These are phyloP conservation scores for Scedosporium boydii DNA, from an alignment of 2,329 filamentous ascomycete genomes.

Conservation along the genomic window DNA sequence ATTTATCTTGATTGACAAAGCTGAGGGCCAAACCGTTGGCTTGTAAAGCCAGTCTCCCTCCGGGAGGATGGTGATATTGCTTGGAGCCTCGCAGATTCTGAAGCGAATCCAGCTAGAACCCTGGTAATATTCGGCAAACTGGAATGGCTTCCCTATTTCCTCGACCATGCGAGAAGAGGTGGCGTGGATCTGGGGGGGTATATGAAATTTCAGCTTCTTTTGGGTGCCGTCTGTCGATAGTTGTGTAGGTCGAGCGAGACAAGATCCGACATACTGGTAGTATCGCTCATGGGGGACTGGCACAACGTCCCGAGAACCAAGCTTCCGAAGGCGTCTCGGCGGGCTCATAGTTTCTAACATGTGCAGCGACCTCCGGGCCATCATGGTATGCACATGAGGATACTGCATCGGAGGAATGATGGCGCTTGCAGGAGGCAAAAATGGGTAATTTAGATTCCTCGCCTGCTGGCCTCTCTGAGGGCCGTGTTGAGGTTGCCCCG, in stretches of 20 bases:
- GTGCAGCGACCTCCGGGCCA: not conserved
- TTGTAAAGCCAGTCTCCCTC: not conserved
- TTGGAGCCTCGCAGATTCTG: conserved; percentile 1
- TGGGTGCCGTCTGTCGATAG: not conserved
- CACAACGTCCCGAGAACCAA: too few species aligned
- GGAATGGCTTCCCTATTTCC: not conserved
- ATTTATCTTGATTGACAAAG: conserved; percentile 1
- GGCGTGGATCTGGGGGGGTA: not conserved
- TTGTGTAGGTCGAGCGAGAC: not conserved
- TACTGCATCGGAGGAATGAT: not conserved
- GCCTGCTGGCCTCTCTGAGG: not conserved
- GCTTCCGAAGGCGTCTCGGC: not conserved
- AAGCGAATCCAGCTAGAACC: not conserved
- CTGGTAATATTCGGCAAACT: not conserved
- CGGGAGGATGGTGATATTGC: not conserved
- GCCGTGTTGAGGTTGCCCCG: too few species aligned
- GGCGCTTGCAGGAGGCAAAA: not conserved
- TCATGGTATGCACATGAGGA: not conserved
- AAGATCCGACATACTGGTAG: conserved; percentile 1
- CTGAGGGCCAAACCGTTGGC: not conserved
- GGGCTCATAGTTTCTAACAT: not conserved
- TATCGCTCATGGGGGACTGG: not conserved
- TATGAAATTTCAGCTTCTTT: not conserved
- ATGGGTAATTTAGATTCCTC: not conserved
- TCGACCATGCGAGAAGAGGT: not conserved